A percentile compares a stretch with the other conserved stretches of the same genome.
phyloP scores from a whole-genome alignment of 2,329 filamentous ascomycete genomes.

The Fusarium tanahbumbuense region DNA sequence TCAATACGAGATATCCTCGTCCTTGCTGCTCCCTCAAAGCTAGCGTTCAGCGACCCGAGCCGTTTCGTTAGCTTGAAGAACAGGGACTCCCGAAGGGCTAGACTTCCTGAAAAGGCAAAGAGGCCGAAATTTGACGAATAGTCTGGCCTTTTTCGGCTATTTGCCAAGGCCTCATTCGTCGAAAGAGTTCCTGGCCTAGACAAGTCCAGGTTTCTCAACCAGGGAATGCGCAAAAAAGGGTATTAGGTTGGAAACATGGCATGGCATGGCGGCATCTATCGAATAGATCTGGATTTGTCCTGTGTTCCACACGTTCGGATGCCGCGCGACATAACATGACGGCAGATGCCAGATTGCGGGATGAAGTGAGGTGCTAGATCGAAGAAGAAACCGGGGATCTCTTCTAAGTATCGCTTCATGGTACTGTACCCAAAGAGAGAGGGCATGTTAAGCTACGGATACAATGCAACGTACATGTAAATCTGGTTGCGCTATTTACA shows the following conservation, averaged over 20 bases:
- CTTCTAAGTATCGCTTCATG: not conserved
- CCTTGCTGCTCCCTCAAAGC: not conserved
- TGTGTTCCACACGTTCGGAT: not conserved
- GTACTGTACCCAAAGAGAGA: not conserved
- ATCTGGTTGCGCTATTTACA: not conserved
- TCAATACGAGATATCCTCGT: not conserved
- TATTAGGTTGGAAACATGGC: not conserved
- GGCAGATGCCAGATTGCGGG: not conserved
- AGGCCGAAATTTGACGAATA: not conserved
- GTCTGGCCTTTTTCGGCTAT: not conserved
- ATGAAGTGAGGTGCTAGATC: not conserved
- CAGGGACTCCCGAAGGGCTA: not conserved
- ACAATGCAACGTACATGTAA: not conserved
- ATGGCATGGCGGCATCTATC: not conserved
- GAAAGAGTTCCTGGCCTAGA: not conserved
- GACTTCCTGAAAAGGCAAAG: not conserved
- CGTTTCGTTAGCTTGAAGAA: conserved; percentile 15
- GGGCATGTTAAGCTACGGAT: not conserved
- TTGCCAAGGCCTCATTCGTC: not conserved
- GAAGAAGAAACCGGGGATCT: not conserved
- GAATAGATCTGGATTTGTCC: not conserved
- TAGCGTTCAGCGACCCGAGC: conserved; percentile 38
- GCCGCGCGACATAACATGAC: not conserved
- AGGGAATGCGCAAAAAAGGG: not conserved
- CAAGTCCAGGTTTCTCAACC: not conserved